phyloP scores from a whole-genome alignment of 495 filamentous ascomycete genomes.

The Immersiella caudata region DNA sequence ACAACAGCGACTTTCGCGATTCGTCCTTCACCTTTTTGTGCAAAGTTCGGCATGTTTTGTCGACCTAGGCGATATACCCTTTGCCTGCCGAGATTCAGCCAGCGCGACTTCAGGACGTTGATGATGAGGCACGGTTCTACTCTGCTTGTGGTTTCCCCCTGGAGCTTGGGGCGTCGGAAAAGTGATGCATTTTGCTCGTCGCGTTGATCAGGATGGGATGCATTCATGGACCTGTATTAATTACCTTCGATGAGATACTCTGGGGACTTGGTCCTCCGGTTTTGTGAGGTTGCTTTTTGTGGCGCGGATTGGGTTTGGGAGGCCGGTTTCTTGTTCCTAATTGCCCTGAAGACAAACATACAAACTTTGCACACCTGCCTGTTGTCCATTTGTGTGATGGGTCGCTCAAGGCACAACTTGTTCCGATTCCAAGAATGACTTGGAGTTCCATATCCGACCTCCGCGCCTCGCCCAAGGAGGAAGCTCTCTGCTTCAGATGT shows the following conservation, averaged over 20 bases:
- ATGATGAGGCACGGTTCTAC: constrained; percentile 18
- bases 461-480: not conserved
- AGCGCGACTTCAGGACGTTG: constrained; percentile 25
- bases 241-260: constrained; percentile 33
- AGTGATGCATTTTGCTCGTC: constrained; percentile 26
- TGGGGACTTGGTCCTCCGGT: constrained; percentile 31
- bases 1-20: constrained; percentile 28
- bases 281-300: constrained; percentile 26
- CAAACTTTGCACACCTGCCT: constrained; percentile 32
- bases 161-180: constrained; percentile 19
- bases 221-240: constrained; percentile 26
- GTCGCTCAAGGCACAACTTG: no score
- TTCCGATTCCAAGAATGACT: no score
- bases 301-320: constrained; percentile 18
- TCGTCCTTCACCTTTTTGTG: constrained; percentile 27
- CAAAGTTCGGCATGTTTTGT: constrained; percentile 36
- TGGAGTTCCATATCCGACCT: no score
- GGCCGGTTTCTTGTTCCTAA: constrained; percentile 31
- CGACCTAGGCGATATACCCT: constrained; percentile 20
- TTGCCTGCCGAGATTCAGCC: constrained; percentile 6
- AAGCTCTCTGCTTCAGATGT: not conserved
- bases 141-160: constrained; percentile 23
- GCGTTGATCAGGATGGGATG: constrained; percentile 26
- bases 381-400: not conserved
- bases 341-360: constrained; percentile 35